A percentile compares a stretch with the other conserved stretches of the same genome.
phyloP scores from a whole-genome alignment of 2,329 filamentous ascomycete genomes.

The Colletotrichum tofieldiae region DNA sequence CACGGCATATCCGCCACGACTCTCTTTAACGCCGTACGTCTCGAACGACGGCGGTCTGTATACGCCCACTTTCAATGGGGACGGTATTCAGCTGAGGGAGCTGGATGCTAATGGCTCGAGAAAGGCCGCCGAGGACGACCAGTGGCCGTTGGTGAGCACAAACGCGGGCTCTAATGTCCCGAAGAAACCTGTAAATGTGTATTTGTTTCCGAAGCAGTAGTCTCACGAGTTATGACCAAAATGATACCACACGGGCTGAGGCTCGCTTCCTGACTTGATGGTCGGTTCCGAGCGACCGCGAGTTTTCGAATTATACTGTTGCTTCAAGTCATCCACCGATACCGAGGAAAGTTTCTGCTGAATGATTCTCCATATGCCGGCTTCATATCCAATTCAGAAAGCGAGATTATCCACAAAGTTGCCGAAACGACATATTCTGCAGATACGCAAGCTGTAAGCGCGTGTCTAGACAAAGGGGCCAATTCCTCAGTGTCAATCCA shows the following conservation, averaged over 20 bases:
- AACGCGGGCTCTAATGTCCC: neutral
- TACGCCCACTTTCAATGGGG: conserved; percentile 11
- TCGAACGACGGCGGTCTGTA: conserved; percentile 15
- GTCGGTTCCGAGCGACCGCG: no score
- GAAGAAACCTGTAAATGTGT: conserved; percentile 33
- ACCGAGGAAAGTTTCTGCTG: neutral
- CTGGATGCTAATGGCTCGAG: conserved; percentile 18
- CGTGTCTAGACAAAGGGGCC: no score
- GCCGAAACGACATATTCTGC: neutral
- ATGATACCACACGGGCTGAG: conserved; percentile 37
- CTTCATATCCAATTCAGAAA: neutral
- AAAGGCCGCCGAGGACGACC: conserved; percentile 25
- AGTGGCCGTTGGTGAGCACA: conserved; percentile 15
- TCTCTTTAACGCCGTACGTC: conserved; percentile 27
- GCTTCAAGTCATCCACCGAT: no score
- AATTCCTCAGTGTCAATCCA: neutral
- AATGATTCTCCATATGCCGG: neutral
- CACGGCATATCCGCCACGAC: conserved; percentile 15
- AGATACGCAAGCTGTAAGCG: neutral
- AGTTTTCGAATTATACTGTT: neutral
- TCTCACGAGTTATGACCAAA: conserved; percentile 37
- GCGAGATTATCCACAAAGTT: no score
- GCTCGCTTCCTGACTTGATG: neutral
- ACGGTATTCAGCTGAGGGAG: conserved; percentile 27
- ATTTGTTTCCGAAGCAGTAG: conserved; percentile 35